Base-by-base conservation (phyloP, 73 alveolate species). In the Breviolum minutum region DNA sequence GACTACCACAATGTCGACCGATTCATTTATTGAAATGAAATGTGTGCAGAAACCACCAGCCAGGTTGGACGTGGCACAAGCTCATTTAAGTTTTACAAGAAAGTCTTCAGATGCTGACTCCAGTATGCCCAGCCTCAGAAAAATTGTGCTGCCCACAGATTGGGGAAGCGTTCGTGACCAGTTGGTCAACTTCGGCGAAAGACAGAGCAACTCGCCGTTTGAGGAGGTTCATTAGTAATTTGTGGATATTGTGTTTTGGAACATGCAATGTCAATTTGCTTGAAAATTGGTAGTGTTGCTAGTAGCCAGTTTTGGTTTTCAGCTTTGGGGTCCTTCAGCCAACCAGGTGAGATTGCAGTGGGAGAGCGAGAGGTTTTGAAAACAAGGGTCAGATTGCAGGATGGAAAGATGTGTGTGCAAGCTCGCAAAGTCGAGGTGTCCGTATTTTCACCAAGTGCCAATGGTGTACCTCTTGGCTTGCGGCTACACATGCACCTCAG, bases 91-190 rank as follows among this genome's bases (percentile, higher is more conserved):
- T 62, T 84, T 84, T 61, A 10, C 32, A 0, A 73, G 76, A 16
- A 14, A 24, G 26, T 24, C 70, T 24, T 26, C 54, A 20, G 30
- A 32, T 5, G 30, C 19, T 13, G 74, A n/a, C 26, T 24, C 48
- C 94, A 82, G 73, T 48, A 84, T 84, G 94, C 94, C 94, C 62
- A 84, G 94, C 74, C 66, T 84, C 48, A 54, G 94, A 61, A 54
- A 76, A 12, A 12, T 84, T 62, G 77, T 84, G n/a, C 94, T 22
- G 17, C 94, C 94, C 54, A 84, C 94, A 20, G 94, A 54, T 61
- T 84, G 94, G 94, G 94, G 94, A 10, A 10, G 29, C 26, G 61
- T 84, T 61, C 94, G 74, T 24, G 77, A 54, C 61, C 77, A 84
- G 77, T 29, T 84, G 77, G 30, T 48, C 26, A 76, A 54, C n/a